These are phyloP conservation scores for Colletotrichum paranaense DNA, from an alignment of 2,329 filamentous ascomycete species.

Conservation along the genomic window DNA sequence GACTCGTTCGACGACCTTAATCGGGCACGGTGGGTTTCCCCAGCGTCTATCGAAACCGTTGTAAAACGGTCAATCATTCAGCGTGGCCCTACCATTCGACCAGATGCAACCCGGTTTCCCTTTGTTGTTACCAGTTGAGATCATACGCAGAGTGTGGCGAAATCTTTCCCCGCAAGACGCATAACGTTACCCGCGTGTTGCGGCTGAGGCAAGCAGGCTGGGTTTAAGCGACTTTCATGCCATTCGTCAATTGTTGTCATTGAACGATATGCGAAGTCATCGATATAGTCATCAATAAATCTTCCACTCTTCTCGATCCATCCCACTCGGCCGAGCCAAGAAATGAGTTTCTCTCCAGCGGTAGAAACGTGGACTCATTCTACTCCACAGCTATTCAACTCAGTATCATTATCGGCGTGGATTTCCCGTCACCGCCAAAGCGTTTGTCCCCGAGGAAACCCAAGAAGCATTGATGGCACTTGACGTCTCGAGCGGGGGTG, in stretches of 20 bases:
- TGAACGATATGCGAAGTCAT: neutral
- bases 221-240: slow-evolving; percentile 14
- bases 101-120: neutral
- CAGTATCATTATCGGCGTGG: neutral
- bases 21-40: neutral
- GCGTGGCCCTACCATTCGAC: neutral
- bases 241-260: neutral
- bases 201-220: neutral
- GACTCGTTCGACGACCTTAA: neutral
- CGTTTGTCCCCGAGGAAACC: too few species aligned
- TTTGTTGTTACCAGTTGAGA: neutral
- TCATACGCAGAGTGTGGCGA: neutral
- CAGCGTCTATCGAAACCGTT: slow-evolving; percentile 12
- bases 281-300: neutral
- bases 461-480: neutral
- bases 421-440: neutral
- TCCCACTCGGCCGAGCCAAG: neutral
- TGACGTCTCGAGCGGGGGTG: slow-evolving; percentile 14
- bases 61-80: slow-evolving; percentile 3
- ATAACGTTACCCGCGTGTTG: neutral
- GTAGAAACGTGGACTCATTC: neutral
- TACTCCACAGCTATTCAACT: neutral
- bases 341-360: too few species aligned
- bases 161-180: neutral
- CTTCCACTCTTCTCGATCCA: neutral